Base-by-base conservation (phyloP, 169 alveolate genomes). In the Plasmodium coatneyi region DNA sequence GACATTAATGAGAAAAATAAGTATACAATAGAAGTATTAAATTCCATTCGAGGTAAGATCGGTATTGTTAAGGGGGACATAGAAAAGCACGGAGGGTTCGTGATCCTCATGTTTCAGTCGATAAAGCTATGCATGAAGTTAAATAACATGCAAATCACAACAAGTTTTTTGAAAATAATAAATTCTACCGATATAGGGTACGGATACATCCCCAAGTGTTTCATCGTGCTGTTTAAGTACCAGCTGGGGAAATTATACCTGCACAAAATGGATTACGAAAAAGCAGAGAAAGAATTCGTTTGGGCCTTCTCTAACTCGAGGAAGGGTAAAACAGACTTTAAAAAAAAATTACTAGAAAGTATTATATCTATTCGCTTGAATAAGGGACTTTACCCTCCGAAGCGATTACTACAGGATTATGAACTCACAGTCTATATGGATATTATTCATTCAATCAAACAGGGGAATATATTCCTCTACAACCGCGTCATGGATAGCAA, bases 101-200 rank as follows among this genome's bases (percentile, higher is more conserved):
- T 95, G 14, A 92, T 95, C 56, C 74, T 95, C 82, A 95, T 95
- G 96, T 82, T 95, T 5, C 96, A 95, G 79, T 92, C 96, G 9
- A 95, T 95, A 39, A 95, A 95, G 22, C 71, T 93, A 72, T 95
- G 96, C 25, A 95, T 95, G 95, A 94, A 92, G 71, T 83, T 95
- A 28, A 95, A 95, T 52, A 95, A 95, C 79, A 95, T 95, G 96
- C 96, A 95, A 52, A 95, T 95, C 84, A 95, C 96, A 6, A 91
- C 96, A 3, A 95, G 96, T 9, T 95, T 95, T 66, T 25, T 95
- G 41, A 95, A 95, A 54, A 94, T 92, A 49, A 95, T 95, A 1
- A 95, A 95, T 41, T 92, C 95, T 0, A 92, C 95, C 0, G 95
- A 90, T 80, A 95, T 95, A 46, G 82, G 84, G 6, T 89, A 82